Conservation (phyloP, 2,329 filamentous ascomycete genomes). For the Cadophora malorum region DNA sequence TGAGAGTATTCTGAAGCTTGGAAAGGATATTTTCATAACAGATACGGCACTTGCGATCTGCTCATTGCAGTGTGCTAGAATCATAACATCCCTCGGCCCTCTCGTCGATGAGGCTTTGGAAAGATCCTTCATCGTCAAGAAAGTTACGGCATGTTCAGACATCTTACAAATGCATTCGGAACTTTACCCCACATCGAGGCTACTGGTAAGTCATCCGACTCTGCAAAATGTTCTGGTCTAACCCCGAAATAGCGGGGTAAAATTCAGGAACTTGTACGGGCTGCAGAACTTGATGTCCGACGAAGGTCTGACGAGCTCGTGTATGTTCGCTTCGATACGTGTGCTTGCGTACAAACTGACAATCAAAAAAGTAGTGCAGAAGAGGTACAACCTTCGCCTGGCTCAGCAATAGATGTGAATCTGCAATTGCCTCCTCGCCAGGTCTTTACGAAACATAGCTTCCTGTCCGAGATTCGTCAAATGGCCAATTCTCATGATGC, state of each 20-base stretch:
- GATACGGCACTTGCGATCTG: slow-evolving; percentile 11
- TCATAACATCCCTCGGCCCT: neutral
- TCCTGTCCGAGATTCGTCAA: neutral
- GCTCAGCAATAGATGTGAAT: slow-evolving; percentile 13
- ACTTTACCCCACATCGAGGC: slow-evolving; percentile 9
- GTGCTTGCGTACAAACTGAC: neutral
- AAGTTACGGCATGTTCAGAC: neutral
- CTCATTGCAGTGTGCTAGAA: slow-evolving; percentile 7
- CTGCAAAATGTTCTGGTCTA: neutral
- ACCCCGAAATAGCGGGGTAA: neutral
- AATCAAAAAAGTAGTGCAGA: neutral
- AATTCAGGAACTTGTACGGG: slow-evolving; percentile 4
- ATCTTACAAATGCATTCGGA: slow-evolving; percentile 4
- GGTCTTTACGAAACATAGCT: slow-evolving; percentile 10
- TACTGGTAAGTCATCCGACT: neutral
- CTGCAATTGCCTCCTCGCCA: slow-evolving; percentile 7
- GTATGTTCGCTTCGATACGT: neutral
- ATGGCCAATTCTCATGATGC: neutral
- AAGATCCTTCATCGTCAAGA: neutral
- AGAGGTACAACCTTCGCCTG: slow-evolving; percentile 1
- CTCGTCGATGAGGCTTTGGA: neutral
- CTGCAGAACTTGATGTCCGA: neutral
- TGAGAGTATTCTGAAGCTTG: neutral
- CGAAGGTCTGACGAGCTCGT: neutral
- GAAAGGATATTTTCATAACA: slow-evolving; percentile 3